A percentile compares a stretch with the other conserved stretches of the same genome.
phyloP scores from a whole-genome alignment of 2,329 filamentous ascomycete species.

The Teratosphaeriaceae sp. region DNA sequence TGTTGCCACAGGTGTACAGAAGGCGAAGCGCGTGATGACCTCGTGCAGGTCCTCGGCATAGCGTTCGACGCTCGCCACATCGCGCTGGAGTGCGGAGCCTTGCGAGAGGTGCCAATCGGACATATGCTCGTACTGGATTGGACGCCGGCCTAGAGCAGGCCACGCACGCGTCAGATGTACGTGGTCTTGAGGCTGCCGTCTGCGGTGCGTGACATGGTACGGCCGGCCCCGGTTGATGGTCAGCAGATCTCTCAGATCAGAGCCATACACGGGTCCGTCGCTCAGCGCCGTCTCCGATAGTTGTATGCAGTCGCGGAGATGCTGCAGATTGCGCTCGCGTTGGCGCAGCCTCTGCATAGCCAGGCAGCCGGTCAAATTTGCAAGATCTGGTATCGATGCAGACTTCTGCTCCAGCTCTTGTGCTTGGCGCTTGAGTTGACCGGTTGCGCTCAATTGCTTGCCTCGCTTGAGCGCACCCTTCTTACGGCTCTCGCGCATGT shows the following conservation, averaged over 20 bases:
- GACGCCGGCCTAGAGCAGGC: slow-evolving; percentile 14
- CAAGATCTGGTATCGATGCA: slow-evolving; percentile 14
- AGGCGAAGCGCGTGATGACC: slow-evolving; percentile 80
- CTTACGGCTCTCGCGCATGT: slow-evolving; percentile 13
- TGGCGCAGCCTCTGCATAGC: slow-evolving; percentile 20
- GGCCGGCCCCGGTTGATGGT: slow-evolving; percentile 15
- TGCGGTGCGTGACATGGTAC: slow-evolving; percentile 9
- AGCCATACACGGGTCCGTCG: slow-evolving; percentile 22
- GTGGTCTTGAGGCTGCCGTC: not conserved
- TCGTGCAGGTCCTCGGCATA: slow-evolving; percentile 67
- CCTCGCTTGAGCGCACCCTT: slow-evolving; percentile 13
- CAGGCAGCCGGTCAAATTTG: slow-evolving; percentile 20
- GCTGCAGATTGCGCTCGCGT: slow-evolving; percentile 19
- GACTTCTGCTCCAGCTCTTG: slow-evolving; percentile 13
- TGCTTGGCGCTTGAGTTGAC: slow-evolving; percentile 15
- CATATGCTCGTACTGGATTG: slow-evolving; percentile 19
- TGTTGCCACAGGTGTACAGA: slow-evolving; percentile 82
- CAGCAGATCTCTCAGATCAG: slow-evolving; percentile 24
- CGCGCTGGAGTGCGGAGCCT: slow-evolving; percentile 18
- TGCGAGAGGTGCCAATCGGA: slow-evolving; percentile 19
- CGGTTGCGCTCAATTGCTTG: slow-evolving; percentile 16
- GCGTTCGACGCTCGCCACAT: slow-evolving; percentile 59
- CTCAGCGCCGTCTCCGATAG: slow-evolving; percentile 16
- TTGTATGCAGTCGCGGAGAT: slow-evolving; percentile 22
- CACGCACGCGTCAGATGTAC: slow-evolving; percentile 13